Base-by-base conservation (phyloP, 306 rosid genomes). In the Castanopsis chinensis region DNA sequence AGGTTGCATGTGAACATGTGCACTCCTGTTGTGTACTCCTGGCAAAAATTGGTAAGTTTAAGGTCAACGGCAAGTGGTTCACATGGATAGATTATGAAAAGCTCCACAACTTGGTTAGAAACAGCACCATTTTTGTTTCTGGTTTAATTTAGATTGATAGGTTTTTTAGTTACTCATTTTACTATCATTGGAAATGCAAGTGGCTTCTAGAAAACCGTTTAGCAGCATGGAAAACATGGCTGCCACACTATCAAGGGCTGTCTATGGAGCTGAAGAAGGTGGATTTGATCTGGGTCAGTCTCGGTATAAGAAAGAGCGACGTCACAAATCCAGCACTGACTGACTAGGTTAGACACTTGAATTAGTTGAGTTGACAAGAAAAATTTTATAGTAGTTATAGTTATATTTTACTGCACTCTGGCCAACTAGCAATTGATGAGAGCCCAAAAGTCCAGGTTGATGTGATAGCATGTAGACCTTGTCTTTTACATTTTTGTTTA, bases 21-120 rank as follows among this genome's bases (percentile, higher is more conserved):
- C 99, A 95, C 85, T 95, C 99, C 1, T 95, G 99, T 53, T 95
- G 99, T 73, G 96, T 95, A 74, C 98, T 95, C 60, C 84, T 95
- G 70, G 99, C 96, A 72, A 93, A 90, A 71, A 84, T 96, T 43
- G 88, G 83, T n/a, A 93, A 95, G 84, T 95, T 93, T 91, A 93
- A 87, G 90, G 84, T 93, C 80, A 81, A 91, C 52, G 97, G 93
- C 78, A 91, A 86, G 73, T 95, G 99, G 99, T 78, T 88, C 85
- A 95, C 99, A 1, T 95, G 99, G 99, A 95, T 95, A 76, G 98
- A 95, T 79, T 95, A 95, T 58, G 98, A 90, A 55, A 95, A 89
- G 85, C 93, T 95, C 76, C 97, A 95, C 76, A 93, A 91, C 80
- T 85, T 95, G 98, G 99, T 94, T 56, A 18, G 92, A 79, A 51